phyloP scores from a whole-genome alignment of 2,329 filamentous ascomycete genomes.

The Penicillium sp. region DNA sequence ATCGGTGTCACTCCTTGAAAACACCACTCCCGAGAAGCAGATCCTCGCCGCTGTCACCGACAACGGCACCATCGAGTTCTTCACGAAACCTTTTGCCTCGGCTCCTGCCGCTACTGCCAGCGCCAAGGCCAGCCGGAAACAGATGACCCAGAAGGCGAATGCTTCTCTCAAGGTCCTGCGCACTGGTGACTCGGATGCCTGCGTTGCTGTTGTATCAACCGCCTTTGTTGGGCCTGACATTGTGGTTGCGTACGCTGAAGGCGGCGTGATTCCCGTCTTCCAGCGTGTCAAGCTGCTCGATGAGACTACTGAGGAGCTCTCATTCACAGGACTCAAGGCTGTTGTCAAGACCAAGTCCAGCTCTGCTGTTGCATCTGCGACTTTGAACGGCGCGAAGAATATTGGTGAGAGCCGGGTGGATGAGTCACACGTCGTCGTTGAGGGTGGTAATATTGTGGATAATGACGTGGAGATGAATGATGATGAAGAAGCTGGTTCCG shows the following conservation, averaged over 20 bases:
- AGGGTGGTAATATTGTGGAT: conserved; percentile 50
- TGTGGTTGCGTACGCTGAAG: conserved; percentile 52
- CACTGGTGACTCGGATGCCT: conserved; percentile 42
- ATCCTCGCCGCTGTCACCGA: conserved; percentile 50
- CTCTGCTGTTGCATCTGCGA: conserved; percentile 48
- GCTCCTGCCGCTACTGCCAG: conserved; percentile 35
- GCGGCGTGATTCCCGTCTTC: conserved; percentile 53
- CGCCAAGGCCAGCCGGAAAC: conserved; percentile 49
- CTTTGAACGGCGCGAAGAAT: conserved; percentile 57
- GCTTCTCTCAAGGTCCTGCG: conserved; percentile 48
- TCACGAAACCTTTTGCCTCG: conserved; percentile 51
- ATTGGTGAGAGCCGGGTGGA: conserved; percentile 56
- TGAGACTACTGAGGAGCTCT: conserved; percentile 46
- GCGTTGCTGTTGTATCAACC: conserved; percentile 47
- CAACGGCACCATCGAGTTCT: conserved; percentile 53
- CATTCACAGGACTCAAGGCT: conserved; percentile 48
- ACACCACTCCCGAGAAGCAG: conserved; percentile 38
- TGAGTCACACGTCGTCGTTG: conserved; percentile 59
- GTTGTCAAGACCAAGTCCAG: conserved; percentile 48
- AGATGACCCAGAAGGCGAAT: conserved; percentile 49
- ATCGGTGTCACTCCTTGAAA: conserved; percentile 39
- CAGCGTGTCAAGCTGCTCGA: conserved; percentile 52
- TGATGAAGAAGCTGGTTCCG: conserved; percentile 31
- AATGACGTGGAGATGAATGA: conserved; percentile 41
- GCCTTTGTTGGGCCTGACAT: conserved; percentile 50